Evolutionary conservation across 495 filamentous ascomycete genomes (phyloP).

Genomic region (Elaphomyces granulatus): DNA sequence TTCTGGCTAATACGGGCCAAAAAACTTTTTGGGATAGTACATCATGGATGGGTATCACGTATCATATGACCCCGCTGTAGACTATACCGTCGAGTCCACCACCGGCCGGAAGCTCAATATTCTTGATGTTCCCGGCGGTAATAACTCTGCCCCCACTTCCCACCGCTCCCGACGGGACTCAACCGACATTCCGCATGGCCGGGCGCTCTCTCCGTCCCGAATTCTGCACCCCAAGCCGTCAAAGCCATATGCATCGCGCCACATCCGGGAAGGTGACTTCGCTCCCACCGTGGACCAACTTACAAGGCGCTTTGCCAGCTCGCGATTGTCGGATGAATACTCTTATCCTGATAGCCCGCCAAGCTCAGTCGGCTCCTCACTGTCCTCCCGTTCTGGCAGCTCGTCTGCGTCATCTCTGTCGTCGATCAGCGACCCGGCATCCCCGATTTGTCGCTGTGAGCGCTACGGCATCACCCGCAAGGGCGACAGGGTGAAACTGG

Average conservation of each 20-base stretch:
- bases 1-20: not conserved
- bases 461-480: constrained; percentile 92
- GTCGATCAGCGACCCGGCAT: constrained; percentile 57
- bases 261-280: constrained; percentile 70
- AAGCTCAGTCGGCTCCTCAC: constrained; percentile 57
- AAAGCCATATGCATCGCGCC: constrained; percentile 69
- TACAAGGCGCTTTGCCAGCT: constrained; percentile 53
- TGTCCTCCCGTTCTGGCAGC: constrained; percentile 64
- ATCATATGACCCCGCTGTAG: constrained; percentile 86
- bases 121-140: constrained; percentile 47
- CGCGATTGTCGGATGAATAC: constrained; percentile 58
- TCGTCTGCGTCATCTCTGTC: constrained; percentile 57
- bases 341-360: constrained; percentile 48
- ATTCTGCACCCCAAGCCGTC: constrained; percentile 84
- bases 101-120: constrained; percentile 88
- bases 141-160: constrained; percentile 18
- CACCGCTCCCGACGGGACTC: constrained; percentile 20
- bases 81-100: constrained; percentile 86
- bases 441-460: constrained; percentile 65
- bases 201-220: constrained; percentile 71
- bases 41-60: constrained; percentile 99
- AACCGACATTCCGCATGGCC: constrained; percentile 66
- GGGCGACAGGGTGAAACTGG: constrained; percentile 83
- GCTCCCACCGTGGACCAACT: constrained; percentile 56
- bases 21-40: constrained; percentile 42